Evolutionary conservation across 163 green algal genomes (phyloP).

Genomic region (Chlamydomonas reinhardtii): DNA sequence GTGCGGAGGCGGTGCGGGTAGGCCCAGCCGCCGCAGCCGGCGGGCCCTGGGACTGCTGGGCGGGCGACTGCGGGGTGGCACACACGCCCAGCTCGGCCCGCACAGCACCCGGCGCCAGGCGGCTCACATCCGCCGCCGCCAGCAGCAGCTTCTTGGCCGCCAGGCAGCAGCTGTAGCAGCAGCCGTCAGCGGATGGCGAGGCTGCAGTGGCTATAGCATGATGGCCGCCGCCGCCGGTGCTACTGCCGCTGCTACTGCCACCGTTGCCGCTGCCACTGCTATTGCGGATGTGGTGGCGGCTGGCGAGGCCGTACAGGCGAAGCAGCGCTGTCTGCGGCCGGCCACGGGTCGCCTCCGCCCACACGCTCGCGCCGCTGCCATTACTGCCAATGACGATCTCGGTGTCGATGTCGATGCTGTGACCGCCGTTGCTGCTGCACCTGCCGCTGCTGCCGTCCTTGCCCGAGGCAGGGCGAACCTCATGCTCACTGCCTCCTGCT

Average conservation of each 20-base stretch:
- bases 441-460: too few relatives aligned
- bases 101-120: background rate
- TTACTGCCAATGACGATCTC: too few relatives aligned
- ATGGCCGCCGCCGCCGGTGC: too few relatives aligned
- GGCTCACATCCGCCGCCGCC: constrained; percentile 20
- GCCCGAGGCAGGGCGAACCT: too few relatives aligned
- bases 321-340: constrained; percentile 7
- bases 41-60: too few relatives aligned
- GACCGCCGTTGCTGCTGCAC: too few relatives aligned
- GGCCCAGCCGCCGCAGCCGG: too few relatives aligned
- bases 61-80: too few relatives aligned
- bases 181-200: too few relatives aligned
- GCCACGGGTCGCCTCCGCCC: constrained; percentile 2
- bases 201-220: background rate
- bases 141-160: background rate
- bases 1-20: too few relatives aligned
- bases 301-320: constrained; percentile 5
- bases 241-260: background rate
- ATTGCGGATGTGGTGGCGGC: background rate
- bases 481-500: too few relatives aligned
- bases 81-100: background rate
- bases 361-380: background rate
- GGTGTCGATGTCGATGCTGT: too few relatives aligned
- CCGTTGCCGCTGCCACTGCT: background rate
- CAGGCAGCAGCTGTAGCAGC: background rate